Conservation (phyloP, 148 eudicot species). For the Cornus controversa region DNA sequence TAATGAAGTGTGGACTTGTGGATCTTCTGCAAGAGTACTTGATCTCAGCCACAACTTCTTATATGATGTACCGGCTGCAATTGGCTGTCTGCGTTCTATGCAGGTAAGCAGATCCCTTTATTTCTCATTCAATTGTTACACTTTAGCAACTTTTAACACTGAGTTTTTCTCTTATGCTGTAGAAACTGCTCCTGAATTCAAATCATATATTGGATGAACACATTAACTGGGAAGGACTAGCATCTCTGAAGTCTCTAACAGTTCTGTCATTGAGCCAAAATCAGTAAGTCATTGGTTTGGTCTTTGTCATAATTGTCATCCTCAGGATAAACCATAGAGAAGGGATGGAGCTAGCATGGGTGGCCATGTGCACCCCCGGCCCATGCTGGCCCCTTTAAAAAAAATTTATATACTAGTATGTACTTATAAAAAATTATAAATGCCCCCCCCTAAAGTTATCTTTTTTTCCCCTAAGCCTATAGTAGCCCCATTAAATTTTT, state of each 20-base stretch:
- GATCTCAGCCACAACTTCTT: conserved; percentile 73
- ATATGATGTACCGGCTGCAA: conserved; percentile 47
- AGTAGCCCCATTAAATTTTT: too few species aligned
- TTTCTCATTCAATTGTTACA: not conserved
- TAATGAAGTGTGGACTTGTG: conserved; percentile 77
- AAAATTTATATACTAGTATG: too few species aligned
- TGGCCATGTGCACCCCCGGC: too few species aligned
- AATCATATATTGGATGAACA: conserved; percentile 59
- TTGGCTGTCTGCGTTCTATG: conserved; percentile 44
- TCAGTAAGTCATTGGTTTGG: conserved; percentile 43
- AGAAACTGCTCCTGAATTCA: conserved; percentile 69
- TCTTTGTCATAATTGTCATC: not conserved
- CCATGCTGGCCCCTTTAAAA: too few species aligned
- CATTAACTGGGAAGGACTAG: conserved; percentile 72
- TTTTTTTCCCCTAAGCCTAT: too few species aligned
- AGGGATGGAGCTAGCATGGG: too few species aligned
- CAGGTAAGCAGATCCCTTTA: conserved; percentile 41
- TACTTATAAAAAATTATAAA: too few species aligned
- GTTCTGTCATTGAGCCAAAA: conserved; percentile 70
- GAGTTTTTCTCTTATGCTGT: conserved; percentile 29
- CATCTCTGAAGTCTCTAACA: conserved; percentile 51
- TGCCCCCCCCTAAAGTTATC: too few species aligned
- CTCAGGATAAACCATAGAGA: not conserved
- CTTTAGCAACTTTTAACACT: not conserved
- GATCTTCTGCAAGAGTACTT: conserved; percentile 69